Evolutionary conservation across 192 early-diverging fungal genomes (phyloP).

Genomic region (Coemansia sp.): DNA sequence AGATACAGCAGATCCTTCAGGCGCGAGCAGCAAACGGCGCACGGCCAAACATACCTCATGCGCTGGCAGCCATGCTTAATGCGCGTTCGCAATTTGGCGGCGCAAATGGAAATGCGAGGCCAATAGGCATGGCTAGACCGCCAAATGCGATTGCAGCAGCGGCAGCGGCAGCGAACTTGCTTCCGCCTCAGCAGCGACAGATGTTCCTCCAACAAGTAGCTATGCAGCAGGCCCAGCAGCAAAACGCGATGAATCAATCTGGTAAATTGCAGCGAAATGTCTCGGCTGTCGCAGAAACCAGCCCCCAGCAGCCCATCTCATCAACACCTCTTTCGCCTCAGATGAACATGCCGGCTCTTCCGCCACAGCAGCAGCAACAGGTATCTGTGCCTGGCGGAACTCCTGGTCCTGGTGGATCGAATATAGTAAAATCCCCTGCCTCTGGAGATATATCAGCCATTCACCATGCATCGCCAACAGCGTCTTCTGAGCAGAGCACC

Average conservation of each 20-base stretch:
- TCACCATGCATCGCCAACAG: slow-evolving; percentile 18
- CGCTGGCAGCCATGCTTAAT: slow-evolving; percentile 38
- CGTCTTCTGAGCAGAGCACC: slow-evolving; percentile 14
- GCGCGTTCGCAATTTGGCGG: slow-evolving; percentile 39
- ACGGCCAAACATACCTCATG: slow-evolving; percentile 38
- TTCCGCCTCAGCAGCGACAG: slow-evolving; percentile 49
- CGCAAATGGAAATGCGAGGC: slow-evolving; percentile 10
- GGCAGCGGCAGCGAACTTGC: slow-evolving; percentile 24
- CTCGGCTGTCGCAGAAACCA: not conserved
- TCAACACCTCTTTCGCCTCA: slow-evolving; percentile 27
- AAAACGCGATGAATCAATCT: slow-evolving; percentile 13
- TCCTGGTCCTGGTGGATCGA: not conserved
- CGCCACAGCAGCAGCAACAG: slow-evolving; percentile 28
- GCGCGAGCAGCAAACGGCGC: slow-evolving; percentile 42
- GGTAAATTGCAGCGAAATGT: slow-evolving; percentile 17
- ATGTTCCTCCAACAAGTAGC: slow-evolving; percentile 38
- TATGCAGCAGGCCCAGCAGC: slow-evolving; percentile 34
- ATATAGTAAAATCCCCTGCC: slow-evolving; percentile 13
- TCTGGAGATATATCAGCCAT: not conserved
- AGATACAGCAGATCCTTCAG: slow-evolving; percentile 46
- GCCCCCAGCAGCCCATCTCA: slow-evolving; percentile 12
- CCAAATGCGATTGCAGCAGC: slow-evolving; percentile 14
- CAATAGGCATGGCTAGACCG: slow-evolving; percentile 3
- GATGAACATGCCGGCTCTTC: slow-evolving; percentile 6
- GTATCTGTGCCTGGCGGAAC: slow-evolving; percentile 6